Evolutionary conservation across 129 eudicot genomes (phyloP), one percentile per base, ranked within the genome.

Genomic region (Centrapalus pauciflorus): DNA sequence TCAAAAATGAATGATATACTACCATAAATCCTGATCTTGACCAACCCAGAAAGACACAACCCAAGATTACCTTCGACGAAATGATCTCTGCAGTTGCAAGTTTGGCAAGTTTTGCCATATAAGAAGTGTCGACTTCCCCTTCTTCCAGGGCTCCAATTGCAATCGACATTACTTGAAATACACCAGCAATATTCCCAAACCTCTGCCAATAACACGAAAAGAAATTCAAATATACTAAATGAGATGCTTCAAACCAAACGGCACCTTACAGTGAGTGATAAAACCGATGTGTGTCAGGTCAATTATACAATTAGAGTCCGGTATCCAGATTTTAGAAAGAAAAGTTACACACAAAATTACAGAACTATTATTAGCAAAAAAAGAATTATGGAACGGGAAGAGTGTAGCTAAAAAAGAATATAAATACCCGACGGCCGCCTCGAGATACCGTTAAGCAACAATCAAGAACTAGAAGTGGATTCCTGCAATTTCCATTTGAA

Each of bases 381-480:
- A 30, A 21, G n/a, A 40, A 40, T 40, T 30, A 46, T 43, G 67
- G 12, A 69, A 69, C 3, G n/a, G 9, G 35, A 52, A 54, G 37
- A 16, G 73, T 14, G 48, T 10, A 14, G 37, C 24, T 12, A 3
- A 21, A 40, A n/a, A 26, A 28, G 23, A 30, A 63, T 12, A 25
- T 27, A 41, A 43, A 23, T 93, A 93, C 98, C 95, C 98, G 74
- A 21, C 98, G 87, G 30, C 98, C 98, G n/a, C 95, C 95, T 34
- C 96, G 90, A 12, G 98, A 88, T 10, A 93, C 91, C 7, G 81
- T 74, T 35, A 81, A 84, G 79, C 98, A 93, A 33, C 96, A 88
- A 77, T 93, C 98, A 14, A 93, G 95, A 56, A 93, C 95, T 74
- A 93, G 78, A 20, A 93, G 91, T 4, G 98, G 98, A 19, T 93